Base-by-base conservation (phyloP, 2,329 filamentous ascomycete species). In the Fusarium haematococcum region DNA sequence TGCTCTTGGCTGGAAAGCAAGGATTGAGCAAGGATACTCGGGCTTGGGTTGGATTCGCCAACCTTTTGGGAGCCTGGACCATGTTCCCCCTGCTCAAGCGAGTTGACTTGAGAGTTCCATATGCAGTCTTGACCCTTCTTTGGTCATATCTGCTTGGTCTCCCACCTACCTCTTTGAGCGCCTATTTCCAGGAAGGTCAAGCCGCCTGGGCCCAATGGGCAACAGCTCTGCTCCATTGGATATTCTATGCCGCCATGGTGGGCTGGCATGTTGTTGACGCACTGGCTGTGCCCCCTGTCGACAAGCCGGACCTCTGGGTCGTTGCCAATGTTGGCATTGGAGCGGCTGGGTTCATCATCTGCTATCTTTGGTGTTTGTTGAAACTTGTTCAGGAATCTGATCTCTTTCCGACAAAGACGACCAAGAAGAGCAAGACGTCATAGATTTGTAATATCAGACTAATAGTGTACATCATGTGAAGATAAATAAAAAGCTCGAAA, bases 21-120 rank as follows among this genome's bases (percentile, higher is more conserved):
- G 96, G 96, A 0, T 85, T 99, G 59, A 91, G 91, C 69, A 93
- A 93, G 69, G 91, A 92, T 63, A 91, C 90, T 20, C 90, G 97
- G 58, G 92, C 94, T 2, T 99, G 97, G 97, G 92, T 98, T 6
- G 95, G 95, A n/a, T 97, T 97, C 80, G 95, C 95, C 63, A 99
- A 99, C 80, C 88, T 97, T 16, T 88, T 98, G 13, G 96, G 93
- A 10, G 90, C 90, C 35, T 98, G 95, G 95, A 98, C 97, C 7
- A 93, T 98, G 90, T 99, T 95, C 80, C 97, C 97, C 1, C 87
- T 99, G 8, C 89, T 99, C 39, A 91, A 93, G 78, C 91, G 96
- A 56, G 97, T 98, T 67, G 93, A 95, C 50, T 86, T 99, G 10
- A 87, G 89, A 14, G 87, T 98, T 11, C 97, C 97, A 0, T 99